Percentiles rank a stretch among this genome's conserved stretches.
phyloP scores from a whole-genome alignment of 768 basidiomycete genomes.

The Dacryopinax spathularia region DNA sequence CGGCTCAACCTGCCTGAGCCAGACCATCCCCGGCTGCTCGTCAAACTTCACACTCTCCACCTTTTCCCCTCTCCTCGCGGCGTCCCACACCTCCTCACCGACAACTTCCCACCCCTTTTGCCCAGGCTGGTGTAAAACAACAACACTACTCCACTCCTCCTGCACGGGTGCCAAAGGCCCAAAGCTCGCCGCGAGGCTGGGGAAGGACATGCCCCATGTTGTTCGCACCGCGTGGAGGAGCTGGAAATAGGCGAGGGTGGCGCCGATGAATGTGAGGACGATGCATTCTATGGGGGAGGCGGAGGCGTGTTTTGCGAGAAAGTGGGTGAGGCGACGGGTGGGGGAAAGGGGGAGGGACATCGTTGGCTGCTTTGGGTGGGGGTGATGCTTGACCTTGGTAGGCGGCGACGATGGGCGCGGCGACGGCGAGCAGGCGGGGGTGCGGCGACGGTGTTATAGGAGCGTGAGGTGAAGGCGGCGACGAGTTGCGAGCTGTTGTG shows the following conservation, averaged over 20 bases:
- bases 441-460: too few relatives aligned
- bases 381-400: too few relatives aligned
- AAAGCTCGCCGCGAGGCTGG: not conserved
- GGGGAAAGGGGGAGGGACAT: not conserved
- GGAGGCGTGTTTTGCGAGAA: slow-evolving; percentile 20
- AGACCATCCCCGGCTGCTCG: not conserved
- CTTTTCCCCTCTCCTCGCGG: not conserved
- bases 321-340: not conserved
- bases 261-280: slow-evolving; percentile 74
- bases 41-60: not conserved
- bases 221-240: slow-evolving; percentile 78
- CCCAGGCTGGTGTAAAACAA: not conserved
- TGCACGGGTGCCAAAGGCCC: not conserved
- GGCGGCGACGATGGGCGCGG: too few relatives aligned
- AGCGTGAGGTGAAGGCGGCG: too few relatives aligned
- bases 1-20: not conserved
- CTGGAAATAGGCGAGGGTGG: slow-evolving; percentile 91
- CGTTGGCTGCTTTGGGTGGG: too few relatives aligned
- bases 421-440: too few relatives aligned
- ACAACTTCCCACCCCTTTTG: not conserved
- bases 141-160: slow-evolving; percentile 3
- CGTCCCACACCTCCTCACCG: not conserved
- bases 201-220: slow-evolving; percentile 72
- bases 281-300: slow-evolving; percentile 53
- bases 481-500: too few relatives aligned